Evolutionary conservation across 768 basidiomycete species (phyloP).

Genomic region (Termitomyces bulborhizus): DNA sequence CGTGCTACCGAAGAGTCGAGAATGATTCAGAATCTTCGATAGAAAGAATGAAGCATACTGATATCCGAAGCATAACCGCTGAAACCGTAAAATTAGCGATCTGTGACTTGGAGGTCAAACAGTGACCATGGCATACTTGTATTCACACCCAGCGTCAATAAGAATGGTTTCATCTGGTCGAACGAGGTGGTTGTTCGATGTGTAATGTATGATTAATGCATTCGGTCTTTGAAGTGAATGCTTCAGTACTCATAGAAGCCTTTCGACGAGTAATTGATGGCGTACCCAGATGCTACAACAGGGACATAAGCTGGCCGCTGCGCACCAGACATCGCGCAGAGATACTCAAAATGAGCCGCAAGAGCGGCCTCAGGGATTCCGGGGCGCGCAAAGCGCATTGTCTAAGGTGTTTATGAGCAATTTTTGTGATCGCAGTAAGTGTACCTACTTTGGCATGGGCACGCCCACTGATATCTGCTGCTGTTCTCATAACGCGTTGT

Average conservation of each 20-base stretch:
- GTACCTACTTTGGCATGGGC: slow-evolving; percentile 74
- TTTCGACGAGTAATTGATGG: neutral
- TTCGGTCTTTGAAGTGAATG: slow-evolving; percentile 51
- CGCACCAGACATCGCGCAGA: slow-evolving; percentile 72
- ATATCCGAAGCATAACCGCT: slow-evolving; percentile 96
- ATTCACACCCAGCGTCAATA: slow-evolving; percentile 91
- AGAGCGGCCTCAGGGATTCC: slow-evolving; percentile 35
- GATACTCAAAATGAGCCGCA: slow-evolving; percentile 84
- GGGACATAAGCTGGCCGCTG: slow-evolving; percentile 95
- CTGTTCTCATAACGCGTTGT: slow-evolving; percentile 69
- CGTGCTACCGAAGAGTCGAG: slow-evolving; percentile 43
- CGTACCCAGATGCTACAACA: slow-evolving; percentile 91
- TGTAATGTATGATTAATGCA: slow-evolving; percentile 91
- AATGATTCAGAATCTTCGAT: slow-evolving; percentile 1
- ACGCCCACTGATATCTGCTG: slow-evolving; percentile 81
- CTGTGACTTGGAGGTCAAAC: neutral
- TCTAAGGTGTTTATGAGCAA: slow-evolving; percentile 33
- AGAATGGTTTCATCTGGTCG: slow-evolving; percentile 69
- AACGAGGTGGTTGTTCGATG: slow-evolving; percentile 79
- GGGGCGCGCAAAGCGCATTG: slow-evolving; percentile 69
- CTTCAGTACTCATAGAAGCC: neutral
- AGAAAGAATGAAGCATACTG: slow-evolving; percentile 40
- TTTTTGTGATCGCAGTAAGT: neutral
- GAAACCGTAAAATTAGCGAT: neutral
- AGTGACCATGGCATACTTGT: slow-evolving; percentile 50